Conservation (phyloP, 2,329 filamentous ascomycete species). For the Shiraia sp. region DNA sequence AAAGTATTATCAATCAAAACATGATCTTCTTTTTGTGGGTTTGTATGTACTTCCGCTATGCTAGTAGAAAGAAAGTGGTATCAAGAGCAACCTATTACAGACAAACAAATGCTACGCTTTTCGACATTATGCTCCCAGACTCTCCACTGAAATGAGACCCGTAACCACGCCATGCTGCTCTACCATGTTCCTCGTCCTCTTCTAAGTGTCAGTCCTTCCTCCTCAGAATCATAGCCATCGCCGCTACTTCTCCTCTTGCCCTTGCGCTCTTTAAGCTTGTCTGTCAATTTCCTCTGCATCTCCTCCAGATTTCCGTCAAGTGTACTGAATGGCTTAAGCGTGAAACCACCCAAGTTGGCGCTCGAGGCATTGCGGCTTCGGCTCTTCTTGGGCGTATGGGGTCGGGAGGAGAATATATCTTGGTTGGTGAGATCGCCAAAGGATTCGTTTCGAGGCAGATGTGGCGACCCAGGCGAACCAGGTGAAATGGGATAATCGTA, state of each 20-base stretch:
- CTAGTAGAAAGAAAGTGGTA: slow-evolving; percentile 17
- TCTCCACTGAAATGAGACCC: too few species aligned
- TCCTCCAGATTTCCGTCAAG: slow-evolving; percentile 74
- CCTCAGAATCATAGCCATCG: slow-evolving; percentile 24
- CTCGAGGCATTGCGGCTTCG: slow-evolving; percentile 64
- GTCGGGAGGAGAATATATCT: slow-evolving; percentile 86
- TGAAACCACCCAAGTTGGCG: slow-evolving; percentile 63
- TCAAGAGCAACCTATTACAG: slow-evolving; percentile 11
- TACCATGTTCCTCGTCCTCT: slow-evolving; percentile 14
- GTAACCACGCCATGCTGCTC: background rate
- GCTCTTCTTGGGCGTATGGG: slow-evolving; percentile 76
- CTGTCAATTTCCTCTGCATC: slow-evolving; percentile 80
- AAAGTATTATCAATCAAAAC: background rate
- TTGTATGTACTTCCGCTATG: background rate
- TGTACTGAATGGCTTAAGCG: slow-evolving; percentile 70
- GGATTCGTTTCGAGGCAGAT: slow-evolving; percentile 79
- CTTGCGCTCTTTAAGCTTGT: slow-evolving; percentile 80
- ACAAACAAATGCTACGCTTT: background rate
- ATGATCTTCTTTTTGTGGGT: background rate
- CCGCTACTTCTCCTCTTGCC: slow-evolving; percentile 55
- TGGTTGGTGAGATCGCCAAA: slow-evolving; percentile 88
- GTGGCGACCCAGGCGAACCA: slow-evolving; percentile 18
- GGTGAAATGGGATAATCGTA: slow-evolving; percentile 35
- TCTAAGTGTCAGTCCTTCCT: slow-evolving; percentile 27
- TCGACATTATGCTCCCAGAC: too few species aligned